phyloP scores from a whole-genome alignment of 305 asterid genomes.

The Fraxinus velutina region DNA sequence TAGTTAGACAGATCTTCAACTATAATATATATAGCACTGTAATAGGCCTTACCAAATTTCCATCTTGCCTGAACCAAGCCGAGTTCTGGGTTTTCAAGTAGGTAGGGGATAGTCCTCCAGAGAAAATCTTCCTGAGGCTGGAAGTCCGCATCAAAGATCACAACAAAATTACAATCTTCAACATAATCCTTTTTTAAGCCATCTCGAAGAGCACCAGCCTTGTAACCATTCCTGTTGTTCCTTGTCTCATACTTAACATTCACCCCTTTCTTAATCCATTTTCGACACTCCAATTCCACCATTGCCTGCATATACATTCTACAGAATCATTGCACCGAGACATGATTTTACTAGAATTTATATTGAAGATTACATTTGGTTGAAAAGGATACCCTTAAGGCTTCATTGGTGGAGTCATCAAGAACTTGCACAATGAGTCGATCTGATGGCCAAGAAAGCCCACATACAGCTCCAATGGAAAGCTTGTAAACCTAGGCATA shows the following conservation, averaged over 20 bases:
- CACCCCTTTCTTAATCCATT: constrained; percentile 40
- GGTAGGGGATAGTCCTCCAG: constrained; percentile 47
- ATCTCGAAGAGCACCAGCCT: constrained; percentile 51
- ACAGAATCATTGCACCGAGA: not conserved
- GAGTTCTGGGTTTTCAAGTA: constrained; percentile 39
- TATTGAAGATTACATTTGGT: not conserved
- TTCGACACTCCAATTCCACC: constrained; percentile 46
- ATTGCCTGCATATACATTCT: constrained; percentile 26
- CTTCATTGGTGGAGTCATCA: constrained; percentile 48
- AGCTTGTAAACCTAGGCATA: constrained; percentile 39
- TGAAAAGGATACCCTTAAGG: constrained; percentile 27
- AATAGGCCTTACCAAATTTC: constrained; percentile 39
- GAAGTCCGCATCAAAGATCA: constrained; percentile 52
- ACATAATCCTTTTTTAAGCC: constrained; percentile 41
- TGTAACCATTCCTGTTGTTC: constrained; percentile 45
- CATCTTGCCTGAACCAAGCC: constrained; percentile 53
- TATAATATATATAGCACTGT: constrained; percentile 1
- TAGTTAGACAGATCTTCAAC: not conserved
- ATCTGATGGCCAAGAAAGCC: constrained; percentile 46
- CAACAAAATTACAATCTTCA: constrained; percentile 38
- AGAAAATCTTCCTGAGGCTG: constrained; percentile 45
- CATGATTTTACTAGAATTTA: not conserved
- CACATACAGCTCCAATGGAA: constrained; percentile 56
- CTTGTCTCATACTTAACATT: constrained; percentile 43
- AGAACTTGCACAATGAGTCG: constrained; percentile 44